Base-by-base conservation (phyloP, 257 asterid genomes). In the Solanum rostratum region DNA sequence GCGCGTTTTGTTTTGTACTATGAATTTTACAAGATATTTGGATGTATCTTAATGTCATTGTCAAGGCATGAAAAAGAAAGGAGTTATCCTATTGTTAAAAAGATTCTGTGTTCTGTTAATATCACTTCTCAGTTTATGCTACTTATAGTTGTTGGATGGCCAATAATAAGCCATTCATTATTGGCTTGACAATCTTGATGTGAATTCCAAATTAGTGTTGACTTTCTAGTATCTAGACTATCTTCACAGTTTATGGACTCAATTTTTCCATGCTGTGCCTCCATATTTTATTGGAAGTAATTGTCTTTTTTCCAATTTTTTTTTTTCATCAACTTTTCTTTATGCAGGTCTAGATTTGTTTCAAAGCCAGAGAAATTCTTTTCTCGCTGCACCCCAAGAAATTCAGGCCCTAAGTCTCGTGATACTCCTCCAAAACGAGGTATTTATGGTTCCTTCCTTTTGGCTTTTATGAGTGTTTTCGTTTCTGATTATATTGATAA, bases 391-490 rank as follows among this genome's bases (percentile, higher is more conserved):
- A 89, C 88, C 27, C 94, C 93, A 15, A 88, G 95, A 90, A 89
- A 89, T 83, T 81, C 94, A 50, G 99, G 97, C 80, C 99, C 97
- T 50, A 97, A 97, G 87, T 92, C 99, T 54, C 97, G 98, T 24
- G 99, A 95, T 85, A 87, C 97, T 80, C 98, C 99, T 9, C 99
- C 99, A 57, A 93, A 93, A 88, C 90, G 99, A 94, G 99, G 99
- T 97, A 88, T 59, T 8, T 81, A 63, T 52, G 45, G 54, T 62
- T 41, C 79, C 86, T 81, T 65, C 7, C 5, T 7, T 45, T 19
- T 29, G 24, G 46, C 19, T 30, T 69, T 43, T 9, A 29, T 11
- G 1, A 29, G 15, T 50, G 11, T 50, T 57, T 22, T 19, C 22
- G 27, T 80, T 49, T 41, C 70, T 39, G 63, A 68, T 68, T 46